Percentiles rank a stretch among this genome's conserved stretches.
Evolutionary conservation across 1,284 basidiomycete species (phyloP).

Genomic region (Meira miltonrushii): DNA sequence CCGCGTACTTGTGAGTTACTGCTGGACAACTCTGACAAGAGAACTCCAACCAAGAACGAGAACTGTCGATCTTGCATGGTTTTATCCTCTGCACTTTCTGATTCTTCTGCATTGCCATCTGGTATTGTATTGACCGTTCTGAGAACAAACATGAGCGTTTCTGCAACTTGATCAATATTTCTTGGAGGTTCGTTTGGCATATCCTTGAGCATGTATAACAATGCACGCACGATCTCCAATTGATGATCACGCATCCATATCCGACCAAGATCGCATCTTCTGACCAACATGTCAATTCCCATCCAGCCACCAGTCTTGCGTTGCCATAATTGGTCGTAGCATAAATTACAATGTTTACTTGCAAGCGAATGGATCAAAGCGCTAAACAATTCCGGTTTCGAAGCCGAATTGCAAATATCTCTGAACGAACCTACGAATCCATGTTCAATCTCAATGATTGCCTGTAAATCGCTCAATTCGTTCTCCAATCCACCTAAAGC

Average conservation of each 20-base stretch:
- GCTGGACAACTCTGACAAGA: constrained; percentile 84
- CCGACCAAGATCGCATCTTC: constrained; percentile 59
- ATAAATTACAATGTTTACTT: constrained; percentile 47
- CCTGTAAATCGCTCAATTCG: constrained; percentile 55
- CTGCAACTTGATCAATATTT: constrained; percentile 72
- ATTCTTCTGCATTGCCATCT: constrained; percentile 19
- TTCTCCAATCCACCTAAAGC: constrained; percentile 34
- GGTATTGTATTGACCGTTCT: constrained; percentile 61
- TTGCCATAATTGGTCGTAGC: constrained; percentile 51
- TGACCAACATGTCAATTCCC: constrained; percentile 46
- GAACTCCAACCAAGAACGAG: constrained; percentile 68
- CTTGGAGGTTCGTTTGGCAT: constrained; percentile 83
- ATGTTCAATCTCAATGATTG: constrained; percentile 60
- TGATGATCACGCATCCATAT: constrained; percentile 80
- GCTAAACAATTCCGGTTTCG: constrained; percentile 59
- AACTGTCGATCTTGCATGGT: constrained; percentile 29
- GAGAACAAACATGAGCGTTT: constrained; percentile 73
- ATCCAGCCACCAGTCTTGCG: constrained; percentile 52
- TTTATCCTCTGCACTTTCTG: constrained; percentile 12
- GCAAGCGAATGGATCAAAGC: constrained; percentile 47
- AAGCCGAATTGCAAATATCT: constrained; percentile 45
- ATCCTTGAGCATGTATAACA: constrained; percentile 91
- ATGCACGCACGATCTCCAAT: constrained; percentile 81
- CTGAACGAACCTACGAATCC: constrained; percentile 46
- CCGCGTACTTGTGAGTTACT: constrained; percentile 80